A percentile compares a stretch with the other conserved stretches of the same genome.
Conservation (phyloP, 345 rosid species). For the Eutrema japonicum region DNA sequence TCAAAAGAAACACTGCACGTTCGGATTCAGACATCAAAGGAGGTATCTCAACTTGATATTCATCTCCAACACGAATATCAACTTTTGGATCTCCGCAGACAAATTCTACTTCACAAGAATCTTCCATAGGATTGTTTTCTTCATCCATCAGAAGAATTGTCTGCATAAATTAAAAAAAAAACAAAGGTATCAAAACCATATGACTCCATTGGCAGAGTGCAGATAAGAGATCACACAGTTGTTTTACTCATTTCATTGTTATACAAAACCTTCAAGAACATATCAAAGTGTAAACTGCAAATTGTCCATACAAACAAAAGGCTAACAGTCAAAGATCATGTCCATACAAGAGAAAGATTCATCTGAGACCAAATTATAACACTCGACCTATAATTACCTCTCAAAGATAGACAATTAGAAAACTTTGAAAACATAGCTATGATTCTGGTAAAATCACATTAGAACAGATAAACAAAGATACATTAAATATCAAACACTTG, state of each 20-base stretch:
- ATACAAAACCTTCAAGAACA: too few relatives aligned
- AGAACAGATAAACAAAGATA: neutral
- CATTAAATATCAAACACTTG: slow-evolving; percentile 3
- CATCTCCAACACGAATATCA: slow-evolving; percentile 60
- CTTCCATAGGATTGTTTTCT: slow-evolving; percentile 37
- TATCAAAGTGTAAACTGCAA: too few relatives aligned
- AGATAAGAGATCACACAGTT: neutral
- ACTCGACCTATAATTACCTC: neutral
- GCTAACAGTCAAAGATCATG: neutral
- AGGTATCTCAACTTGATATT: slow-evolving; percentile 66
- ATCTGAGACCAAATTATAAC: slow-evolving; percentile 7
- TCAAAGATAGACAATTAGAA: neutral
- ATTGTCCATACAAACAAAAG: too few relatives aligned
- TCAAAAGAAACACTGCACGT: slow-evolving; percentile 36
- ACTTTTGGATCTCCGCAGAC: slow-evolving; percentile 52
- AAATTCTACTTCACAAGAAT: slow-evolving; percentile 44
- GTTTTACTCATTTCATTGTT: neutral
- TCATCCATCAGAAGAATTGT: slow-evolving; percentile 36
- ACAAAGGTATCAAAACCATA: slow-evolving; percentile 1
- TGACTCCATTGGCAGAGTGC: neutral
- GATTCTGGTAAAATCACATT: neutral
- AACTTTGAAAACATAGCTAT: neutral
- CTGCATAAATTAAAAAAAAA: neutral
- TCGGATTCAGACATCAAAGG: slow-evolving; percentile 51
- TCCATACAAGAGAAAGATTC: slow-evolving; percentile 2